These are phyloP conservation scores for Rhypophila decipiens DNA, from an alignment of 495 filamentous ascomycete genomes.

Conservation along the genomic window DNA sequence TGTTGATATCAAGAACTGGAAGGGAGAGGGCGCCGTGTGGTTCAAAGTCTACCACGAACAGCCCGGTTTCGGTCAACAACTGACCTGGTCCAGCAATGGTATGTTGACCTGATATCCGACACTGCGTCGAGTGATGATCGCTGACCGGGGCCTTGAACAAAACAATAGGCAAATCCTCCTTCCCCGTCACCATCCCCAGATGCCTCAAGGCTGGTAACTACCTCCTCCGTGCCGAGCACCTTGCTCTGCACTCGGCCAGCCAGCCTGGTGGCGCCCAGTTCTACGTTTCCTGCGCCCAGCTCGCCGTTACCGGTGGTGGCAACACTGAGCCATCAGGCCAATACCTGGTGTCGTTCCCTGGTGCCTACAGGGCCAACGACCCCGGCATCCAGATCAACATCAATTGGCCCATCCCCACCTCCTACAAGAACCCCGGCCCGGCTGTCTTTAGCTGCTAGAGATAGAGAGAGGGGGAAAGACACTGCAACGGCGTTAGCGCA, in stretches of 20 bases:
- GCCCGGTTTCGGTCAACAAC: constrained; percentile 27
- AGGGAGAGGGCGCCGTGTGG: constrained; percentile 42
- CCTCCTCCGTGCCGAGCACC: constrained; percentile 54
- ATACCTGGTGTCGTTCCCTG: constrained; percentile 33
- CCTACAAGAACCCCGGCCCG: constrained; percentile 42
- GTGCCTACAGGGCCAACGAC: constrained; percentile 34
- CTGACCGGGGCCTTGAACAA: neutral
- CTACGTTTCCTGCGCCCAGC: constrained; percentile 41
- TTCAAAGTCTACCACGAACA: constrained; percentile 51
- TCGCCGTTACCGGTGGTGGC: constrained; percentile 34
- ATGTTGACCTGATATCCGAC: neutral
- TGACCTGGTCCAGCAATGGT: constrained; percentile 38
- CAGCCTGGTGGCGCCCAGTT: constrained; percentile 43
- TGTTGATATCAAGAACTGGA: constrained; percentile 33
- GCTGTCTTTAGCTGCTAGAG: constrained; percentile 26
- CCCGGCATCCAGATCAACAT: constrained; percentile 40
- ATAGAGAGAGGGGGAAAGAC: no score
- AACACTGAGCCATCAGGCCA: constrained; percentile 22
- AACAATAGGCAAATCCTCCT: constrained; percentile 26
- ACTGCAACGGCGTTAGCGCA: no score
- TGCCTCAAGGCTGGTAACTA: constrained; percentile 48
- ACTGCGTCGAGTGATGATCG: neutral
- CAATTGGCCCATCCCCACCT: constrained; percentile 34
- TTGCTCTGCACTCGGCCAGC: constrained; percentile 44
- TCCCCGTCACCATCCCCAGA: constrained; percentile 35